These are phyloP conservation scores for Heterococcus sp. DNA, from an alignment of 108 stramenopile genomes.

Conservation along the genomic window DNA sequence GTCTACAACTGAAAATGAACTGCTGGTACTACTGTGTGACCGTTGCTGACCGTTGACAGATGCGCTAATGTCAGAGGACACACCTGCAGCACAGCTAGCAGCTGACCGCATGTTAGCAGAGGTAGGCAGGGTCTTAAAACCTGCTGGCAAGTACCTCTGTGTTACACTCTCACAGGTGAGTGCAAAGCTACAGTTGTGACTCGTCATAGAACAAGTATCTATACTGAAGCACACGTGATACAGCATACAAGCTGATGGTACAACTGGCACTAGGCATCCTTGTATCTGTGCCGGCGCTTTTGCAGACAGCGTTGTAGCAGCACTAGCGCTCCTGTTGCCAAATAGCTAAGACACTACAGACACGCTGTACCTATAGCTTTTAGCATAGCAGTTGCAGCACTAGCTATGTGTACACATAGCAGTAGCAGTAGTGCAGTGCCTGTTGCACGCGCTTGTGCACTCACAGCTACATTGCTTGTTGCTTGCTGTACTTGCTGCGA, in stretches of 20 bases:
- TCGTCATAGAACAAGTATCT: background rate
- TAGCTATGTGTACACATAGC: background rate
- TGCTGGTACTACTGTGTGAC: too few species aligned
- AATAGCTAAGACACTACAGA: too few species aligned
- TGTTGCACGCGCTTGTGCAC: constrained; percentile 38
- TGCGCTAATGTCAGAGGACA: constrained; percentile 45
- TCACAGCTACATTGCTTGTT: constrained; percentile 33
- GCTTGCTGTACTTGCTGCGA: too few species aligned
- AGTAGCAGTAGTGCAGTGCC: background rate
- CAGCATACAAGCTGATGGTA: background rate
- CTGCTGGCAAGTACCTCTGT: background rate
- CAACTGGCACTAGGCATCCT: background rate
- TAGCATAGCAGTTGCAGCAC: background rate
- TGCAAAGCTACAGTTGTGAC: background rate
- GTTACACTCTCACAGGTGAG: background rate
- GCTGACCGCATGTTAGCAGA: constrained; percentile 27
- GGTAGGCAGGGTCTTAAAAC: constrained; percentile 14
- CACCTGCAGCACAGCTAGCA: constrained; percentile 1
- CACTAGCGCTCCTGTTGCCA: too few species aligned
- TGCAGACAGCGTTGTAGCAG: too few species aligned
- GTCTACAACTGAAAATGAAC: too few species aligned
- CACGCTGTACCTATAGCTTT: background rate
- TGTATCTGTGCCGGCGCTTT: too few species aligned
- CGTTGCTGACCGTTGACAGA: too few species aligned
- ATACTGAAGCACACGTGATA: background rate